Evolutionary conservation across 2,329 filamentous ascomycete species (phyloP), one percentile per base, ranked within the genome.

Genomic region (Volutella citrinella): DNA sequence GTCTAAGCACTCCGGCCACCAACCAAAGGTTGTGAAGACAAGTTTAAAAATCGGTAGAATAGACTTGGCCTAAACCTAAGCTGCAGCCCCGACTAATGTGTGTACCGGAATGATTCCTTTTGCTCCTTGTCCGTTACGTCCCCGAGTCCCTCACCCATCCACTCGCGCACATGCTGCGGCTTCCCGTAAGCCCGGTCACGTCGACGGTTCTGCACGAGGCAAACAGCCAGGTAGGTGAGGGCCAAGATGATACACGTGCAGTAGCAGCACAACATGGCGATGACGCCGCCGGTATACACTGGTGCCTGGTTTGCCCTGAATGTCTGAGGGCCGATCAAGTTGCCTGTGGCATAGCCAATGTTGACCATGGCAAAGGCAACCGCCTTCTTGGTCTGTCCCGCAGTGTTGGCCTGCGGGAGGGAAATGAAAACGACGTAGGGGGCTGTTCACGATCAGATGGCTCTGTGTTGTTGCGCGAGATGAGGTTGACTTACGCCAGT

Each of bases 361-460:
- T 70, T 68, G 10, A 69, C 56, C 15, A 68, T 55, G 16, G 69
- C 52, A 14, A 70, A 69, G 6, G 56, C 48, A 3, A 66, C 68
- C 0, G 50, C 53, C 39, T 67, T 57, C 38, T 61, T 61, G 7
- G 58, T 61, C 28, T 60, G 54, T 5, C 57, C 56, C 4, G 57
- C 54, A 2, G 54, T 59, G 34, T 62, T 63, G 15, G 35, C 35
- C 16, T 36, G 32, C 10, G 32, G 26, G 7, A 35, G 32, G 14
- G 26, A 29, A 16, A 35, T 30, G 21, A 17, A 22, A 7, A 29
- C 32, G 6, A 30, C 27, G 20, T 35, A 35, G 3, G 32, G 32
- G 5, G 26, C 32, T 30, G 13, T 13, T 13, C n/a, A n/a, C n/a
- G n/a, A n/a, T n/a, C n/a, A n/a, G n/a, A n/a, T n/a, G n/a, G n/a